Conservation (phyloP, 2,329 filamentous ascomycete genomes). For the Microdochium trichocladiopsis region DNA sequence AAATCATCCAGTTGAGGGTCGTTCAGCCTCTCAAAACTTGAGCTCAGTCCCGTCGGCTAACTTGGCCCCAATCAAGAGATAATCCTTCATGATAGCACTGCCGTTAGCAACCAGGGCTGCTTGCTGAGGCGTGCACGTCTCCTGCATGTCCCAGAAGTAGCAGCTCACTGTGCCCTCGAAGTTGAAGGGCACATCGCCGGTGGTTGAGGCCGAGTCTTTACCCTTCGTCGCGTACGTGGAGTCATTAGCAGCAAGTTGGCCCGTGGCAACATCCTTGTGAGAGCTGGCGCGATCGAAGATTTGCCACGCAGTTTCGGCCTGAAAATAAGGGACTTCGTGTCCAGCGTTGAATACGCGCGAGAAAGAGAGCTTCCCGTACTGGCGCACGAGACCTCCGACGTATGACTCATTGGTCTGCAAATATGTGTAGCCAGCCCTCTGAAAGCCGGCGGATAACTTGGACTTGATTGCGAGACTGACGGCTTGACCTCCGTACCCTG, state of each 20-base stretch:
- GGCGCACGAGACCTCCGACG: slow-evolving; percentile 31
- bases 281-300: slow-evolving; percentile 36
- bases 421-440: slow-evolving; percentile 33
- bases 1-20: too few species aligned
- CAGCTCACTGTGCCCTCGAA: background rate
- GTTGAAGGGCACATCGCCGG: background rate
- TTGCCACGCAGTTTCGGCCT: slow-evolving; percentile 38
- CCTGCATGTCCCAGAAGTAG: background rate
- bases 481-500: slow-evolving; percentile 19
- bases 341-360: slow-evolving; percentile 35
- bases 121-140: background rate
- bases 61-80: background rate
- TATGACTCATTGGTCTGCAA: slow-evolving; percentile 26
- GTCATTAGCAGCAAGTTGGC: background rate
- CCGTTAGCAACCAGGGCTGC: background rate
- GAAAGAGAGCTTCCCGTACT: slow-evolving; percentile 41
- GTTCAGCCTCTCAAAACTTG: too few species aligned
- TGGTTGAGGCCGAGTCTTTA: background rate
- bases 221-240: background rate
- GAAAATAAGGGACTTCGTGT: slow-evolving; percentile 44
- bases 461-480: slow-evolving; percentile 20
- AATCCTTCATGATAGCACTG: background rate
- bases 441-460: slow-evolving; percentile 28
- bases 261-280: background rate
- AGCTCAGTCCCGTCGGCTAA: too few species aligned